Evolutionary conservation across 2,329 filamentous ascomycete species (phyloP).

Genomic region (Alternaria postmessia): DNA sequence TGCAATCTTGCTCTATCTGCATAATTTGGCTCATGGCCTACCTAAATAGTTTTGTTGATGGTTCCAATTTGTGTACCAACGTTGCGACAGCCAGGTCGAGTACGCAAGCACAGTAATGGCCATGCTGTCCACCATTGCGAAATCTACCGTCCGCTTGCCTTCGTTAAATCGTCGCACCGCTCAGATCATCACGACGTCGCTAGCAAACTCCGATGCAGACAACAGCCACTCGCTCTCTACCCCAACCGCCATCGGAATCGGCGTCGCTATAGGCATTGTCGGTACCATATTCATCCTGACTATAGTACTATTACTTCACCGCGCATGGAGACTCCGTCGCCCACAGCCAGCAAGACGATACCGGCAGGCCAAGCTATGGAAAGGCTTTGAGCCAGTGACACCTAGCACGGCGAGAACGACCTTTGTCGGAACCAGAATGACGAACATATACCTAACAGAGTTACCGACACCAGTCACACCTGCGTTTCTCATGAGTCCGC

Average conservation of each 20-base stretch:
- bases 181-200: neutral
- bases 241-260: conserved; percentile 27
- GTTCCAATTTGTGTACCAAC: neutral
- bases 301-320: conserved; percentile 21
- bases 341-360: conserved; percentile 15
- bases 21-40: neutral
- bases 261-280: conserved; percentile 22
- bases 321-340: conserved; percentile 7
- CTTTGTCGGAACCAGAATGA: conserved; percentile 12
- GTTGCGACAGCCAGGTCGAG: neutral
- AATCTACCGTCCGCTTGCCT: neutral
- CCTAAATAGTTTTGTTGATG: neutral
- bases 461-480: conserved; percentile 22
- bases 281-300: conserved; percentile 11
- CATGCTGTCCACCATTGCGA: neutral
- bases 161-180: neutral
- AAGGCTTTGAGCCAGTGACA: conserved; percentile 27
- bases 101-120: neutral
- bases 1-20: neutral
- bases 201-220: neutral
- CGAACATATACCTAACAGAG: conserved; percentile 18
- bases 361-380: conserved; percentile 25
- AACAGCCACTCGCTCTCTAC: conserved; percentile 8
- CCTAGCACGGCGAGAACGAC: conserved; percentile 16
- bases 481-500: conserved; percentile 13